These are phyloP conservation scores for Asterochloris erici DNA, from an alignment of 139 green algal species.

Conservation along the genomic window DNA sequence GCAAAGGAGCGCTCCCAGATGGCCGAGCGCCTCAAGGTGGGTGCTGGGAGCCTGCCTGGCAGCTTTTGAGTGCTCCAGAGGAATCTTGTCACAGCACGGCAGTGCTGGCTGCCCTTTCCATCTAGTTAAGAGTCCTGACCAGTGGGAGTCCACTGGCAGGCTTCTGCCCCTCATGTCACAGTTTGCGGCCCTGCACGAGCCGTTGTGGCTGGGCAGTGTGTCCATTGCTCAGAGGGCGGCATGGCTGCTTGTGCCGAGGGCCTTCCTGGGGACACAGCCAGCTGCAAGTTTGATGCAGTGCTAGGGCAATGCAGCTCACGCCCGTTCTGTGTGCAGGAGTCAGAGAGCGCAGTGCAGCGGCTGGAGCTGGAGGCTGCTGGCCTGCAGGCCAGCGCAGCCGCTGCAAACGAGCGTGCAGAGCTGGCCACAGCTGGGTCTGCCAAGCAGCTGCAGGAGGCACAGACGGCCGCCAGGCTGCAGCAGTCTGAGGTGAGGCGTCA, in stretches of 20 bases:
- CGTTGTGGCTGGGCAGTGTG: no score
- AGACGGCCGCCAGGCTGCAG: constrained; percentile 4
- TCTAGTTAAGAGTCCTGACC: no score
- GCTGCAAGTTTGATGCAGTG: no score
- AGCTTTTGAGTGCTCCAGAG: not conserved
- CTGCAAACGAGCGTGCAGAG: constrained; percentile 2
- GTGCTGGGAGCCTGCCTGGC: not conserved
- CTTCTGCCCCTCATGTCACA: no score
- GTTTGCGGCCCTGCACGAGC: no score
- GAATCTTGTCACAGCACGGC: not conserved
- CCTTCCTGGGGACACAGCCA: no score
- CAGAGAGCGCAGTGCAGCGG: constrained; percentile 34
- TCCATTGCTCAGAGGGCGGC: no score
- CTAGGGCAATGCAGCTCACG: not conserved
- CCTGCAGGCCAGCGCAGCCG: not conserved
- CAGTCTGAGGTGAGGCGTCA: not conserved
- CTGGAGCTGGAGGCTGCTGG: constrained; percentile 5
- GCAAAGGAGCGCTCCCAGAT: constrained; percentile 44
- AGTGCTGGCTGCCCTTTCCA: no score
- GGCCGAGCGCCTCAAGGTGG: constrained; percentile 42
- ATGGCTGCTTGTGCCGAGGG: no score
- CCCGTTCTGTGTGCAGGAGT: constrained; percentile 15
- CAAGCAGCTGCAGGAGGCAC: constrained; percentile 27
- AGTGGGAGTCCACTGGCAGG: no score
- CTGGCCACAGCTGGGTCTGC: constrained; percentile 22